These are phyloP conservation scores for Claviceps digitariae DNA, from an alignment of 2,329 filamentous ascomycete species.

Conservation along the genomic window DNA sequence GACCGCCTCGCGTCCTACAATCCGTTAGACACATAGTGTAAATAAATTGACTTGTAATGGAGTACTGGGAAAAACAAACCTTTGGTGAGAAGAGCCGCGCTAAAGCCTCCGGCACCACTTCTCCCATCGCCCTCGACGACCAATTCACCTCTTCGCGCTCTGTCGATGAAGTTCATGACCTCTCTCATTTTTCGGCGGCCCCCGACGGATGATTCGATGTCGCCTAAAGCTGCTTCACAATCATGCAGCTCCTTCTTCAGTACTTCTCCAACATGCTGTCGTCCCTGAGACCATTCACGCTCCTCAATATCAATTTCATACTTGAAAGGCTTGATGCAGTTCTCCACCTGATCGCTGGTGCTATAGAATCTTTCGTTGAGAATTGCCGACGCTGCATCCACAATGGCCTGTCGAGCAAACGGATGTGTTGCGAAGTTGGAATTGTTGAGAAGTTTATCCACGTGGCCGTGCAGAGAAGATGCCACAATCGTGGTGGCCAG, in stretches of 20 bases:
- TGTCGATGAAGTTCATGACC: conserved; percentile 83
- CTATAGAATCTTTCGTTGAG: conserved; percentile 92
- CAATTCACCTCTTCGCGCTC: conserved; percentile 73
- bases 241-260: conserved; percentile 80
- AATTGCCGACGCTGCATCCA: conserved; percentile 77
- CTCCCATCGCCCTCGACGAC: conserved; percentile 69
- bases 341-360: conserved; percentile 94
- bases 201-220: conserved; percentile 64
- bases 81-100: conserved; percentile 67
- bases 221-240: conserved; percentile 65
- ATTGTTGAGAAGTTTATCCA: conserved; percentile 62
- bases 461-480: conserved; percentile 69
- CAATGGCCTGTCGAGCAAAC: conserved; percentile 85
- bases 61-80: conserved; percentile 36
- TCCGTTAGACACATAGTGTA: conserved; percentile 13
- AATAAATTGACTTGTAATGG: too few species aligned
- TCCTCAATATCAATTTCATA: conserved; percentile 94
- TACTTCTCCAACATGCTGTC: conserved; percentile 67
- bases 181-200: conserved; percentile 76
- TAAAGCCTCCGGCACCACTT: conserved; percentile 87
- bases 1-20: conserved; percentile 70
- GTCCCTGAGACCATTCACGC: conserved; percentile 71
- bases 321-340: conserved; percentile 98
- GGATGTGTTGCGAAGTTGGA: conserved; percentile 86
- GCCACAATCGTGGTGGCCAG: conserved; percentile 87